Evolutionary conservation across 2,329 filamentous ascomycete genomes (phyloP).

Genomic region (Byssothecium circinans): DNA sequence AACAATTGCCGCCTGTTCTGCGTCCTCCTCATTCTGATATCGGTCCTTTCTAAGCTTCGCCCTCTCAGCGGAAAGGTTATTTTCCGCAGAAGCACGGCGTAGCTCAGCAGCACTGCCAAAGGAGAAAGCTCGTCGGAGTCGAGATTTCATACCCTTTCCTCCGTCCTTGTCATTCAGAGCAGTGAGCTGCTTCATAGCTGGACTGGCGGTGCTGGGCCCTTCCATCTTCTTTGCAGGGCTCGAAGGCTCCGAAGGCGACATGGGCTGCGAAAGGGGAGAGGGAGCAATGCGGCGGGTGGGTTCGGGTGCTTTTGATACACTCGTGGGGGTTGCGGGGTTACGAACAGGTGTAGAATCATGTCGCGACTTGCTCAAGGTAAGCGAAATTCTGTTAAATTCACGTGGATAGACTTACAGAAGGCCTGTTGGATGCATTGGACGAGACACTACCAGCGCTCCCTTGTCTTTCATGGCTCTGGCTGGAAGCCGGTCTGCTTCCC

Average conservation of each 20-base stretch:
- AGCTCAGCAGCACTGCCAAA: constrained; percentile 96
- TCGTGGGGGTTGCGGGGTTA: constrained; percentile 12
- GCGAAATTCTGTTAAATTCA: not conserved
- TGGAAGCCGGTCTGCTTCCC: constrained; percentile 34
- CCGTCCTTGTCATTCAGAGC: constrained; percentile 83
- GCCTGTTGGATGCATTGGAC: constrained; percentile 36
- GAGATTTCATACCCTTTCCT: constrained; percentile 80
- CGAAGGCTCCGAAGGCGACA: constrained; percentile 40
- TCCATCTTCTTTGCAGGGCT: constrained; percentile 19
- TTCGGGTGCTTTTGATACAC: constrained; percentile 38
- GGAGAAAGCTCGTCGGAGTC: constrained; percentile 87
- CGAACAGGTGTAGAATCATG: constrained; percentile 24
- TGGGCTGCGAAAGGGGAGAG: constrained; percentile 51
- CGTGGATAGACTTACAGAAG: constrained; percentile 33
- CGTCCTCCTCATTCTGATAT: constrained; percentile 65
- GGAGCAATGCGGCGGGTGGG: constrained; percentile 47
- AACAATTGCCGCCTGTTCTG: constrained; percentile 88
- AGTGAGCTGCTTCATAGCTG: constrained; percentile 80
- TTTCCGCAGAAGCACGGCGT: constrained; percentile 70
- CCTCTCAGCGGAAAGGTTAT: constrained; percentile 53
- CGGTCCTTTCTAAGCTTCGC: constrained; percentile 57
- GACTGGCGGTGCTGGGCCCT: constrained; percentile 52
- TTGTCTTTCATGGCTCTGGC: constrained; percentile 40
- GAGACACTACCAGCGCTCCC: constrained; percentile 44
- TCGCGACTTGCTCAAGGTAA: constrained; percentile 22